Evolutionary conservation across 306 rosid genomes (phyloP).

Genomic region (Casuarina cunninghamiana): DNA sequence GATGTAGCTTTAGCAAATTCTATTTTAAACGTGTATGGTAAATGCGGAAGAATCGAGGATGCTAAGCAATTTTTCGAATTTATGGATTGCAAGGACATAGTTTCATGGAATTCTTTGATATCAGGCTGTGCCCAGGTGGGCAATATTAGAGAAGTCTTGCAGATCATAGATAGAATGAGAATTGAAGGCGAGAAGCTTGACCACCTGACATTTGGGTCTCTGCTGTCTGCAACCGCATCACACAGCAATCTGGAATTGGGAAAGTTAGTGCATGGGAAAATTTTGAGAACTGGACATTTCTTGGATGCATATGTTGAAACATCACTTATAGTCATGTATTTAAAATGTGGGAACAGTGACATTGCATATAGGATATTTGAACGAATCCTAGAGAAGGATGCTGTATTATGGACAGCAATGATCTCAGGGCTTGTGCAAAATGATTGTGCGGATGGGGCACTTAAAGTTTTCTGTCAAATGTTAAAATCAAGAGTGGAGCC

Average conservation of each 20-base stretch:
- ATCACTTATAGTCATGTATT: constrained; percentile 54
- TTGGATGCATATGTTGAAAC: constrained; percentile 59
- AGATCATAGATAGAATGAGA: constrained; percentile 48
- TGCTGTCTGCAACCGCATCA: constrained; percentile 47
- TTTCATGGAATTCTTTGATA: constrained; percentile 73
- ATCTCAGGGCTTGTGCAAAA: constrained; percentile 77
- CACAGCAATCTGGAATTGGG: constrained; percentile 54
- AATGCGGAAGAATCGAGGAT: constrained; percentile 56
- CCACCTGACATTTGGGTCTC: constrained; percentile 50
- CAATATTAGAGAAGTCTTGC: constrained; percentile 37
- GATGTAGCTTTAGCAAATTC: constrained; percentile 55
- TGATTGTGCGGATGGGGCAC: constrained; percentile 54
- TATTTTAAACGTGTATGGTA: constrained; percentile 55
- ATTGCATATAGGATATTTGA: constrained; percentile 57
- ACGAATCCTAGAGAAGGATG: constrained; percentile 45
- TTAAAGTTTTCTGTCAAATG: constrained; percentile 52
- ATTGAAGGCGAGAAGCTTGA: constrained; percentile 46
- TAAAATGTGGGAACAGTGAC: constrained; percentile 50
- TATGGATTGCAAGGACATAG: constrained; percentile 50
- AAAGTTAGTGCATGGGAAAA: constrained; percentile 59
- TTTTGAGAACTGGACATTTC: constrained; percentile 56
- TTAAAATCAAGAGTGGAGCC: constrained; percentile 46
- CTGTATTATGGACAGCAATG: constrained; percentile 78
- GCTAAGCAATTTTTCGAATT: constrained; percentile 56
- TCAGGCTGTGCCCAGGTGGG: constrained; percentile 56